These are phyloP conservation scores for Scedosporium aurantiacum DNA, from an alignment of 2,329 filamentous ascomycete genomes.

Conservation along the genomic window DNA sequence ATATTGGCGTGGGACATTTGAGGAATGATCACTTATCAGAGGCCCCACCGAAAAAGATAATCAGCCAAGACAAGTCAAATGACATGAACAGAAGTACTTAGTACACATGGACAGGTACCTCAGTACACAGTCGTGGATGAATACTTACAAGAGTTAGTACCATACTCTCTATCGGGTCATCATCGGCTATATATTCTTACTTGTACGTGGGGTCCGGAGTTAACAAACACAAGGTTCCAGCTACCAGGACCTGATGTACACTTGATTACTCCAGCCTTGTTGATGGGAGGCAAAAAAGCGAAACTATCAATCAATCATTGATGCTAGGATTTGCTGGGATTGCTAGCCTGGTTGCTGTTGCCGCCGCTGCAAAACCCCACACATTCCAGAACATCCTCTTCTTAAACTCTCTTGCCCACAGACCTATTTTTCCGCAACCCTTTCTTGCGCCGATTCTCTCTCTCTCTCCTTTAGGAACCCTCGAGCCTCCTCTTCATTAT, in stretches of 20 bases:
- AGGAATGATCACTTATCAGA: neutral
- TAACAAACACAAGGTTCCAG: too few species aligned
- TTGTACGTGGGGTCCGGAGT: too few species aligned
- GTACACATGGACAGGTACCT: too few species aligned
- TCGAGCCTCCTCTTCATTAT: neutral
- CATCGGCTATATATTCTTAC: neutral
- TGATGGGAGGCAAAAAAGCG: too few species aligned
- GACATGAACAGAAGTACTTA: neutral
- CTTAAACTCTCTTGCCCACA: neutral
- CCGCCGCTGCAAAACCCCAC: neutral
- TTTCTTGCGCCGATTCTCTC: constrained; percentile 8
- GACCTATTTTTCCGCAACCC: constrained; percentile 6
- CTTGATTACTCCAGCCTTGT: too few species aligned
- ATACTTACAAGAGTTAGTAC: too few species aligned
- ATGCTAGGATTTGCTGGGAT: neutral
- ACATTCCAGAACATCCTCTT: neutral
- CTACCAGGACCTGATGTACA: too few species aligned
- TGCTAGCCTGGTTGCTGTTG: neutral
- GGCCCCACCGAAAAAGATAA: neutral
- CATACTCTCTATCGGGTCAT: neutral
- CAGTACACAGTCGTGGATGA: too few species aligned
- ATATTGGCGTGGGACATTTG: neutral
- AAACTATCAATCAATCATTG: neutral
- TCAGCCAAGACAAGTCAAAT: neutral
- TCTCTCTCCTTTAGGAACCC: neutral